Conservation (phyloP, 164 flowering plant species). For the Santalum album region DNA sequence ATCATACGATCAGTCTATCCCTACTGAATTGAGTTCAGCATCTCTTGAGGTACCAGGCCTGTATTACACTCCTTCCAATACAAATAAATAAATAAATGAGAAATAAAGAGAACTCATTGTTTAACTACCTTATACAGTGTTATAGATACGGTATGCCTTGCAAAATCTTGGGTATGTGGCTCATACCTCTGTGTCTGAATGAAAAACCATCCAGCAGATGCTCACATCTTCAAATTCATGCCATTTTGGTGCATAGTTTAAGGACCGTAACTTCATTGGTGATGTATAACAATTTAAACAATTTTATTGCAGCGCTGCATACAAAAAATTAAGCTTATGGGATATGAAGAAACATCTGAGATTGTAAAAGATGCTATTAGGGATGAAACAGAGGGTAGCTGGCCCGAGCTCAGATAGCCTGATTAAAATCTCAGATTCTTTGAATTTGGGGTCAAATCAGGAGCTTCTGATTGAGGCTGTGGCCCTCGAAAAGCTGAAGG, state of each 20-base stretch:
- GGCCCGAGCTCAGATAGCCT: constrained; percentile 45
- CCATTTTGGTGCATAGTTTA: too few species aligned
- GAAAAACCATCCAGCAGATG: background rate
- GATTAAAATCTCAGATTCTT: constrained; percentile 42
- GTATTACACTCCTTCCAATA: too few species aligned
- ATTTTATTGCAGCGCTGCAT: constrained; percentile 32
- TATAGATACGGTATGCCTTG: background rate
- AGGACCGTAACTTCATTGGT: too few species aligned
- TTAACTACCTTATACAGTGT: background rate
- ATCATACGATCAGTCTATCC: constrained; percentile 32
- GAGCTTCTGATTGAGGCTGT: constrained; percentile 81
- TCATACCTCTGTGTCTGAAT: too few species aligned
- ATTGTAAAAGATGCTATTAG: constrained; percentile 38
- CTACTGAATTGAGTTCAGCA: constrained; percentile 41
- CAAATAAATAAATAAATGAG: too few species aligned
- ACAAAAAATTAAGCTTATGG: constrained; percentile 39
- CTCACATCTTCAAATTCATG: too few species aligned
- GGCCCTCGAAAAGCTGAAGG: constrained; percentile 78
- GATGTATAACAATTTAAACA: background rate
- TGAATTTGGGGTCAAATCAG: constrained; percentile 65
- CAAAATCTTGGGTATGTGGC: too few species aligned
- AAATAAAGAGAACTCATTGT: too few species aligned
- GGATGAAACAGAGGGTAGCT: constrained; percentile 43
- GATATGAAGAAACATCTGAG: constrained; percentile 26
- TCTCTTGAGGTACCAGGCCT: constrained; percentile 73